phyloP scores from a whole-genome alignment of 176 grass and related monocot species.

The Thalia dealbata region DNA sequence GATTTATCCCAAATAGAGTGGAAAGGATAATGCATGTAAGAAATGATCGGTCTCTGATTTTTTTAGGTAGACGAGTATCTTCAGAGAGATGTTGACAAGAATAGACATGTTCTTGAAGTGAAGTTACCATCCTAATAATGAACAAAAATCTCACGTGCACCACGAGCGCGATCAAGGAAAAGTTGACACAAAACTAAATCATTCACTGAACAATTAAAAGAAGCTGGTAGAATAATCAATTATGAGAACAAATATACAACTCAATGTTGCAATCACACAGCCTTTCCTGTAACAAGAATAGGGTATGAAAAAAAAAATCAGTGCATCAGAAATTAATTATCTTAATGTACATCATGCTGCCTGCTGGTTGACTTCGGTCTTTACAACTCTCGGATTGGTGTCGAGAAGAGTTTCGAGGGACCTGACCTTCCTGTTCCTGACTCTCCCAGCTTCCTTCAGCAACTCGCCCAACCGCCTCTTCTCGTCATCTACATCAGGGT shows the following conservation, averaged over 20 bases:
- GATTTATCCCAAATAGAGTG: no score
- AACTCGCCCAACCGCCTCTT: conserved; percentile 15
- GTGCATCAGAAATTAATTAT: conserved; percentile 3
- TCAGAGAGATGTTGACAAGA: no score
- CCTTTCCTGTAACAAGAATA: conserved; percentile 1
- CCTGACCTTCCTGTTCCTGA: conserved; percentile 15
- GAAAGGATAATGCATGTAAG: no score
- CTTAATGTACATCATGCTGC: conserved; percentile 13
- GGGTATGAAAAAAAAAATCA: conserved; percentile 5
- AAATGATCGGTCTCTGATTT: no score
- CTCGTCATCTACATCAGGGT: conserved; percentile 20
- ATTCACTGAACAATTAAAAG: conserved; percentile 1
- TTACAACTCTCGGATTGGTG: neutral
- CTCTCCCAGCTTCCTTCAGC: conserved; percentile 24
- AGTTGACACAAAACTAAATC: neutral
- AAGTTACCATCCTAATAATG: no score
- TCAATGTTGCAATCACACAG: conserved; percentile 3
- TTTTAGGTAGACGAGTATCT: no score
- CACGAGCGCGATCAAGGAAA: neutral
- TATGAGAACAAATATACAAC: conserved; percentile 5
- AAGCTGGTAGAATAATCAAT: conserved; percentile 1
- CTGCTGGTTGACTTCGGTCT: neutral
- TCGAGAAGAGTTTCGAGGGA: conserved; percentile 20
- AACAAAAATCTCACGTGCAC: neutral
- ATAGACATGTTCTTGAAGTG: no score